Base-by-base conservation (phyloP, 371 early-diverging fungal genomes). In the Chytridium lagenaria region DNA sequence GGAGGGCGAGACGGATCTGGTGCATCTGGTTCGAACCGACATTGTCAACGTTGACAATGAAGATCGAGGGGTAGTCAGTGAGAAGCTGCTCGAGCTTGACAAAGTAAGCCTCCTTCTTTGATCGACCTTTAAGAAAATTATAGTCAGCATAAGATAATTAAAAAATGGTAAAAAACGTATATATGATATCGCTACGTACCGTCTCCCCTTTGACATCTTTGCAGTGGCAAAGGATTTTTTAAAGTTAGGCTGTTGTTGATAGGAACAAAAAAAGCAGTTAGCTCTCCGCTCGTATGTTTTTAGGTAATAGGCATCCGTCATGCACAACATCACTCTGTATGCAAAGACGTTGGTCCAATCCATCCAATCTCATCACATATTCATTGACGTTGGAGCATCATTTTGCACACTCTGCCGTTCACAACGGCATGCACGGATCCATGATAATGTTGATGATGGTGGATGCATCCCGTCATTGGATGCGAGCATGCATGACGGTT, bases 11-110 rank as follows among this genome's bases (percentile, higher is more conserved):
- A 91, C 99, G 98, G 86, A 98, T 95, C 81, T 95, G 91, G 92
- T 99, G 99, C 95, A 99, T 97, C 91, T 99, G 99, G 92, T 96
- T 98, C 83, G 99, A 98, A 77, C 96, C 94, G 86, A 99, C 99
- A 91, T 99, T 99, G 92, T 99, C 98, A 77, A 99, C 97, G 79
- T 94, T 94, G 89, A 99, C 97, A 85, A 99, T 88, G 91, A 99
- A 96, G 89, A 98, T 92, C 87, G 96, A 94, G 57, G 81, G 76
- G 88, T 88, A 87, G 75, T 86, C 85, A 57, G 78, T 77, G 59
- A 89, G 73, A 40, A 83, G 77, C 30, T 59, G 33, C 50, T 80
- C 75, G 52, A 89, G 82, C 81, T 87, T 88, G 50, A 65, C 68
- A 80, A 88, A 87, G 83, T 88, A 89, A 75, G 79, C 84, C 64